These are phyloP conservation scores for Sanghuangporus baumii DNA, from an alignment of 1,284 basidiomycete species.

Conservation along the genomic window DNA sequence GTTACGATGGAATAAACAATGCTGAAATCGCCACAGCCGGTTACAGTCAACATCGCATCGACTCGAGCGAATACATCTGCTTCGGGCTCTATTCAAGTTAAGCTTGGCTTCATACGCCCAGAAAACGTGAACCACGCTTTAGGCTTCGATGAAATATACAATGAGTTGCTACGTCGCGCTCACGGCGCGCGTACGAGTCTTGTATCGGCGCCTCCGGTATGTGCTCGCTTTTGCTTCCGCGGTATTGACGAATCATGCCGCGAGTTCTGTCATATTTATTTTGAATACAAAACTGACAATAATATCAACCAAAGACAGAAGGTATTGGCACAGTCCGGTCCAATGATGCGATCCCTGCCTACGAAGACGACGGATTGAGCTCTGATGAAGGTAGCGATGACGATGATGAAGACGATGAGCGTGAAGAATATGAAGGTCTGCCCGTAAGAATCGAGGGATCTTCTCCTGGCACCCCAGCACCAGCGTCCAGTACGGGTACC, in stretches of 20 bases:
- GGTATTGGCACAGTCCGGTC: slow-evolving; percentile 84
- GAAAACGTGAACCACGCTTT: slow-evolving; percentile 33
- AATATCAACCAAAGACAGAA: slow-evolving; percentile 55
- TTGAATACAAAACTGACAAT: background rate
- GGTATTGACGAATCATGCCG: background rate
- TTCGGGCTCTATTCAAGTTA: slow-evolving; percentile 62
- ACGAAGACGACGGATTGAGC: slow-evolving; percentile 74
- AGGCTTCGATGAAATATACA: slow-evolving; percentile 54
- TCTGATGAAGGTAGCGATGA: slow-evolving; percentile 42
- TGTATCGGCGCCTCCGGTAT: slow-evolving; percentile 75
- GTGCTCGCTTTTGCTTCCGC: slow-evolving; percentile 27
- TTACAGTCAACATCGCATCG: slow-evolving; percentile 55
- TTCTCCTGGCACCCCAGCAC: background rate
- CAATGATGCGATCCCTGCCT: slow-evolving; percentile 48
- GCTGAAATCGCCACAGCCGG: slow-evolving; percentile 34
- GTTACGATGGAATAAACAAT: background rate
- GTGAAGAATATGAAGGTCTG: slow-evolving; percentile 1
- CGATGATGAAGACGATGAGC: slow-evolving; percentile 29
- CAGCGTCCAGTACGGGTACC: background rate
- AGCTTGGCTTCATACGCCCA: slow-evolving; percentile 68
- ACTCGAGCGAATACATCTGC: slow-evolving; percentile 56
- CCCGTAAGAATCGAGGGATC: background rate
- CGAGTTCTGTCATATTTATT: background rate
- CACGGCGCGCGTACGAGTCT: slow-evolving; percentile 47
- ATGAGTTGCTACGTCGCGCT: slow-evolving; percentile 59